Evolutionary conservation across 2,329 filamentous ascomycete genomes (phyloP), one percentile per base, ranked within the genome.

Genomic region (Cordyceps cicadae): DNA sequence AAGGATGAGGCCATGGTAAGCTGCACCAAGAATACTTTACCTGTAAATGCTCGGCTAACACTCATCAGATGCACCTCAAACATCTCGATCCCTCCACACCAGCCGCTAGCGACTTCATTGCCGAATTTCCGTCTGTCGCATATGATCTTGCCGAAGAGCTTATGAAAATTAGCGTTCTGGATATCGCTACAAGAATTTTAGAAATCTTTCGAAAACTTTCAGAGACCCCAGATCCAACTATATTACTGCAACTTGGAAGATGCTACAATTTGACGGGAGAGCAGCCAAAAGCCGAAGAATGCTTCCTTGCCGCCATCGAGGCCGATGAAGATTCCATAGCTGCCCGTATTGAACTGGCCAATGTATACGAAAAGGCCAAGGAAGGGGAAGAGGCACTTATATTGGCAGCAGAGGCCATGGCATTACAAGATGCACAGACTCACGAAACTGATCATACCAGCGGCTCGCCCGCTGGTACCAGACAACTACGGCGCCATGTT

Each of bases 121-220:
- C 79, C 57, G 84, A 90, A 60, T 91, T 89, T 67, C 84, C 86
- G 15, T 89, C 95, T 71, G 81, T 96, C n/a, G 87, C 93, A 65
- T 84, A 87, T 63, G 88, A 95, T 64, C 72, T 83, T 24, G 82
- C 79, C 3, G 72, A 74, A 37, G 77, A 80, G 63, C 70, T 86
- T 46, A 63, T 66, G 21, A 68, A 66, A 17, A 65, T 63, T 48
- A 68, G 68, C 1, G 66, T 70, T 19, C 65, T 69, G 32, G 61
- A 64, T 5, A 32, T 66, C 15, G 85, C 86, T 5, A 74, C 85
- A 34, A 73, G 74, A 19, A 87, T 83, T 66, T 85, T 85, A 61
- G 77, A 83, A 49, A 71, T 82, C 5, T 79, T 87, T 52, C 74
- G 79, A 8, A 71, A 77, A 41, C 70, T 81, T 8, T 73, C 78